These are phyloP conservation scores for Leucosporidium scottii DNA, from an alignment of 768 basidiomycete species.

Conservation along the genomic window DNA sequence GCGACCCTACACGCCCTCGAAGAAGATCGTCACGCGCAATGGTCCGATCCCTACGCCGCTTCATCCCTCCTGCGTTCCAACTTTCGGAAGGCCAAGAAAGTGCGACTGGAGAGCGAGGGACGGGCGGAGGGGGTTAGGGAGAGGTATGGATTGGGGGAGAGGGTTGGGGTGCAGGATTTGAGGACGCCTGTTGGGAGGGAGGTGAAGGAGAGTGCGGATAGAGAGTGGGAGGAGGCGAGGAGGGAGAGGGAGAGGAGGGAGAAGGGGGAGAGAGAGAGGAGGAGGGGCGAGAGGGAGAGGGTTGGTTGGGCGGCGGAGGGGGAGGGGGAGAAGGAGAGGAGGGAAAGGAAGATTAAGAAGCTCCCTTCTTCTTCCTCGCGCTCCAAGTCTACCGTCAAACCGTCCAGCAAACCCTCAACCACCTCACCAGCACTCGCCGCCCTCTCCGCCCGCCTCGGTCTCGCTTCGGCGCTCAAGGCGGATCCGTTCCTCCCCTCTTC, in stretches of 20 bases:
- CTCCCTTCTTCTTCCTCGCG: not conserved
- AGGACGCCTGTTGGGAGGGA: slow-evolving; percentile 46
- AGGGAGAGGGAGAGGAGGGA: slow-evolving; percentile 38
- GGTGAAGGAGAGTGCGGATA: slow-evolving; percentile 50
- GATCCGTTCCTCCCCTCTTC: slow-evolving; percentile 14
- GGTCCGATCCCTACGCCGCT: slow-evolving; percentile 76
- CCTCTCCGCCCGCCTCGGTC: slow-evolving; percentile 13
- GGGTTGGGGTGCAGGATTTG: slow-evolving; percentile 52
- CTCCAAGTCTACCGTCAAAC: too few relatives aligned
- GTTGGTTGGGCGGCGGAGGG: slow-evolving; percentile 43
- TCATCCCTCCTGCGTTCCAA: slow-evolving; percentile 67
- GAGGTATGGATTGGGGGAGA: slow-evolving; percentile 68
- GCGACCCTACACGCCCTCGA: slow-evolving; percentile 77
- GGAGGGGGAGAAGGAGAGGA: slow-evolving; percentile 29
- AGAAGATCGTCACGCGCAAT: slow-evolving; percentile 65
- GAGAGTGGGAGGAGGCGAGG: slow-evolving; percentile 62
- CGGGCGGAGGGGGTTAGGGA: slow-evolving; percentile 66
- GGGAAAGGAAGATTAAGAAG: not conserved
- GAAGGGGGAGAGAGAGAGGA: not conserved
- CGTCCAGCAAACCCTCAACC: too few relatives aligned
- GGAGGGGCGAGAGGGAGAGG: slow-evolving; percentile 11
- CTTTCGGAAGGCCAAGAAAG: slow-evolving; percentile 81
- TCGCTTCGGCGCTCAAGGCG: slow-evolving; percentile 20
- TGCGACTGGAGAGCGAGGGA: slow-evolving; percentile 59
- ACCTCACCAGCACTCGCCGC: slow-evolving; percentile 13